These are phyloP conservation scores for Nannizzia gypsea DNA, from an alignment of 2,329 filamentous ascomycete genomes.

Conservation along the genomic window DNA sequence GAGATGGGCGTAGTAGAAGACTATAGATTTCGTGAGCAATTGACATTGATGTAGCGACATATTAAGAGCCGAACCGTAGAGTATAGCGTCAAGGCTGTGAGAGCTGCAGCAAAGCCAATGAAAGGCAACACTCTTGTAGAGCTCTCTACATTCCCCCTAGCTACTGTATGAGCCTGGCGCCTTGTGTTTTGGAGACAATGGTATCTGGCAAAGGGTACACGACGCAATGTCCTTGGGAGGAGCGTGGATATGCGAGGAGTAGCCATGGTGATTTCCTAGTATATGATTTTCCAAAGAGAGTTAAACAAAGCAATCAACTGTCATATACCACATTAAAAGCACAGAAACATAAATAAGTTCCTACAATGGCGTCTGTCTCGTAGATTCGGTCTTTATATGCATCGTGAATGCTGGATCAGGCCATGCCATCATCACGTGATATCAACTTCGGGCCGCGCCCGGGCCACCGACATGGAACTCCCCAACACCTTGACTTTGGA, in stretches of 20 bases:
- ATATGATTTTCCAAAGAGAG: neutral
- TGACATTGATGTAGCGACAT: neutral
- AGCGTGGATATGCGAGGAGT: neutral
- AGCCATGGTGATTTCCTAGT: neutral
- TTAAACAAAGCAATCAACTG: neutral
- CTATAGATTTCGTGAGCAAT: constrained; percentile 6
- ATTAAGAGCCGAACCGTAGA: neutral
- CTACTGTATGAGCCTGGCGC: neutral
- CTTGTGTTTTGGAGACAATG: neutral
- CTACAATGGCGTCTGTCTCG: neutral
- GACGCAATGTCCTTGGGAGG: neutral
- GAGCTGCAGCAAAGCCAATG: constrained; percentile 2
- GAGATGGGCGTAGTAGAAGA: neutral
- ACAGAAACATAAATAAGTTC: neutral
- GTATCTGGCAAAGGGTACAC: neutral
- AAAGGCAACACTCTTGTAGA: neutral
- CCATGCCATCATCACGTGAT: neutral
- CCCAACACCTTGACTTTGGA: too few species aligned
- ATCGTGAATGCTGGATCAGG: neutral
- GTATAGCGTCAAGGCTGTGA: constrained; percentile 1
- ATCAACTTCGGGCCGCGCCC: neutral
- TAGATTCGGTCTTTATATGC: neutral
- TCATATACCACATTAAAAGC: neutral
- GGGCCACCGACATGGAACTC: too few species aligned
- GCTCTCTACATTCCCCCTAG: neutral